Percentiles rank a stretch among this genome's conserved stretches.
These are phyloP conservation scores for Scenedesmus sp. DNA, from an alignment of 163 green algal species.

Conservation along the genomic window DNA sequence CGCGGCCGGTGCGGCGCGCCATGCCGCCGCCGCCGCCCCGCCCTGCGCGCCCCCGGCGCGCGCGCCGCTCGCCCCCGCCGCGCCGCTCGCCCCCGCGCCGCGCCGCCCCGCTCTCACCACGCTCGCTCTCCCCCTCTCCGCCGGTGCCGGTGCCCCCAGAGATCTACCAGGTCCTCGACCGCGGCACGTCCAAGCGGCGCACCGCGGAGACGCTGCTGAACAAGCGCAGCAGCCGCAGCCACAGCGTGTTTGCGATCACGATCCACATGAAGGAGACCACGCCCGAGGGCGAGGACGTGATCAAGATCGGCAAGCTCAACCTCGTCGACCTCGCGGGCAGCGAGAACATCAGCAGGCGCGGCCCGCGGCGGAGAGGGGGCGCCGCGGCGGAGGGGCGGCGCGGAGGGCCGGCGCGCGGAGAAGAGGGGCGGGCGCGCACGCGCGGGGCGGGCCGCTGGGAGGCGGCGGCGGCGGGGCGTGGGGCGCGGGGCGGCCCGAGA, in stretches of 20 bases:
- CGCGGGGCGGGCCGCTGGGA: no score
- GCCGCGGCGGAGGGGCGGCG: background rate
- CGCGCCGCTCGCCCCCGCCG: no score
- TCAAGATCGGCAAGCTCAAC: slow-evolving; percentile 98
- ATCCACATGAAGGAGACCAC: slow-evolving; percentile 94
- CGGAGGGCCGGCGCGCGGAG: background rate
- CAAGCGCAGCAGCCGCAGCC: slow-evolving; percentile 95
- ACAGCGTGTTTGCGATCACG: slow-evolving; percentile 97
- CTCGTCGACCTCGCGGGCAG: slow-evolving; percentile 97
- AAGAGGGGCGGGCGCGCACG: no score
- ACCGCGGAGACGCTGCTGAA: slow-evolving; percentile 98
- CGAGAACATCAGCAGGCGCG: slow-evolving; percentile 93
- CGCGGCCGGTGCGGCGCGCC: slow-evolving; percentile 49
- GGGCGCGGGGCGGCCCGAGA: no score
- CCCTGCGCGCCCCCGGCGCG: no score
- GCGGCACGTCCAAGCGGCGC: slow-evolving; percentile 86
- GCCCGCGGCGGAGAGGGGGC: background rate
- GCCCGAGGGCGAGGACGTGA: slow-evolving; percentile 95
- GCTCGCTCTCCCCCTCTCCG: background rate
- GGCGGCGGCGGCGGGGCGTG: no score
- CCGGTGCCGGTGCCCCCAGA: slow-evolving; percentile 50
- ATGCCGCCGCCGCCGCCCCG: no score
- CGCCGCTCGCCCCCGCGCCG: background rate
- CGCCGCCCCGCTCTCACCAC: background rate
- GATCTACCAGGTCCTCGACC: slow-evolving; percentile 91